Percentiles rank a stretch among this genome's conserved stretches.
phyloP scores from a whole-genome alignment of 1,284 basidiomycete genomes.

The Melampsora larici-populina region DNA sequence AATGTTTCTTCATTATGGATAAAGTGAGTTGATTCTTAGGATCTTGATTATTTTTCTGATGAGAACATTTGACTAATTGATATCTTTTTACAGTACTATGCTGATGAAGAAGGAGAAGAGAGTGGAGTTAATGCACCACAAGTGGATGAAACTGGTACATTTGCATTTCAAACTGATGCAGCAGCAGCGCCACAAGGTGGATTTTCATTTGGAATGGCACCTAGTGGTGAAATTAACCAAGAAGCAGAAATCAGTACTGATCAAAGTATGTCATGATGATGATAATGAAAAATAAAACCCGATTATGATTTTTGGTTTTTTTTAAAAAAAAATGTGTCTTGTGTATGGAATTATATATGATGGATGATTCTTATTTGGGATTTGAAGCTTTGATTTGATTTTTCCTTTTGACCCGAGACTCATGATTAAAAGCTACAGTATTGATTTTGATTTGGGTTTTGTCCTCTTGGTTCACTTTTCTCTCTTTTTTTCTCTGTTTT shows the following conservation, averaged over 20 bases:
- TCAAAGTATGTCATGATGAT: slow-evolving; percentile 38
- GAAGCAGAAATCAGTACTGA: slow-evolving; percentile 12
- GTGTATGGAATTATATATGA: not conserved
- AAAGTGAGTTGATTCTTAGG: slow-evolving; percentile 75
- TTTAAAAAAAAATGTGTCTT: not conserved
- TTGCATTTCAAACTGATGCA: slow-evolving; percentile 64
- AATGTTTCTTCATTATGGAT: slow-evolving; percentile 99
- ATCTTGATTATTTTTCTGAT: slow-evolving; percentile 56
- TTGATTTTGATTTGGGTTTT: not conserved
- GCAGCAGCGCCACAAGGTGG: slow-evolving; percentile 85
- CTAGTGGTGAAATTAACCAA: not conserved
- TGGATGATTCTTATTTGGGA: too few relatives aligned
- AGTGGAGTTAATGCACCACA: slow-evolving; percentile 72
- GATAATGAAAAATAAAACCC: not conserved
- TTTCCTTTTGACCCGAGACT: too few relatives aligned
- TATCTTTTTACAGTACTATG: slow-evolving; percentile 49
- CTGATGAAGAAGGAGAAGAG: slow-evolving; percentile 59
- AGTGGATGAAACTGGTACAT: slow-evolving; percentile 74
- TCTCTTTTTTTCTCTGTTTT: too few relatives aligned
- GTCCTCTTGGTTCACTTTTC: not conserved
- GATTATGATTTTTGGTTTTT: not conserved
- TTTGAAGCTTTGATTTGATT: too few relatives aligned
- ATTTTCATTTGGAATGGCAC: slow-evolving; percentile 71
- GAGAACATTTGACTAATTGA: not conserved
- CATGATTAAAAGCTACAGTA: not conserved